A percentile compares a stretch with the other conserved stretches of the same genome.
Conservation (phyloP, 345 rosid genomes). For the Corchorus capsularis region DNA sequence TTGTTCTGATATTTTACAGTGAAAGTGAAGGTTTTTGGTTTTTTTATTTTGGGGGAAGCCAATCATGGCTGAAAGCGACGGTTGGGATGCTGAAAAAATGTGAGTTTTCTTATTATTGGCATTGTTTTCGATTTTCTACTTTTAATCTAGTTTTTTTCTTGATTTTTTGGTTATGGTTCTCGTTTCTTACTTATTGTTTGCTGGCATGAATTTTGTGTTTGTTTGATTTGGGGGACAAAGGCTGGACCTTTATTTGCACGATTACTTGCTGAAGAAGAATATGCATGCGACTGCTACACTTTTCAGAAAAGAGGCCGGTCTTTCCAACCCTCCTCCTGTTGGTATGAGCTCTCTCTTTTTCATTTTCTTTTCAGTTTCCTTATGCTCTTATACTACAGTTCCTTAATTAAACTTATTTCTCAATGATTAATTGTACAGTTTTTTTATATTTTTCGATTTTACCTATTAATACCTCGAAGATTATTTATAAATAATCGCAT, state of each 20-base stretch:
- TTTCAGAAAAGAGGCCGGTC: slow-evolving; percentile 34
- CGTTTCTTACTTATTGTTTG: neutral
- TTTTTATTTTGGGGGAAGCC: neutral
- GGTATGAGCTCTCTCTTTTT: slow-evolving; percentile 23
- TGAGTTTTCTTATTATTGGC: slow-evolving; percentile 9
- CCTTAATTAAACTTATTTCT: neutral
- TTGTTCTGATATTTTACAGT: neutral
- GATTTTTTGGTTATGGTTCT: neutral
- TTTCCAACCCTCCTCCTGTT: slow-evolving; percentile 27
- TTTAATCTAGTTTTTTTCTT: neutral
- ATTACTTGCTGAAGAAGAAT: slow-evolving; percentile 40
- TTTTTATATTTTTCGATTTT: neutral
- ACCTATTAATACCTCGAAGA: neutral
- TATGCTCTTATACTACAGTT: neutral
- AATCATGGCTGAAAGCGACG: neutral
- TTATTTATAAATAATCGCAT: no score
- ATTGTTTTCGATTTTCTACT: neutral
- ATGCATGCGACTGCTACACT: slow-evolving; percentile 33
- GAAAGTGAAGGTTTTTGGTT: neutral
- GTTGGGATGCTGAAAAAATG: slow-evolving; percentile 22
- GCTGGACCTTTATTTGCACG: slow-evolving; percentile 40
- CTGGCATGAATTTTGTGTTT: slow-evolving; percentile 1
- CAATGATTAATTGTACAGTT: neutral
- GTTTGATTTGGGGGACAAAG: slow-evolving; percentile 25
- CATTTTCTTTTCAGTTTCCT: neutral